These are phyloP conservation scores for Suillus tomentosus DNA, from an alignment of 768 basidiomycete species.

Conservation along the genomic window DNA sequence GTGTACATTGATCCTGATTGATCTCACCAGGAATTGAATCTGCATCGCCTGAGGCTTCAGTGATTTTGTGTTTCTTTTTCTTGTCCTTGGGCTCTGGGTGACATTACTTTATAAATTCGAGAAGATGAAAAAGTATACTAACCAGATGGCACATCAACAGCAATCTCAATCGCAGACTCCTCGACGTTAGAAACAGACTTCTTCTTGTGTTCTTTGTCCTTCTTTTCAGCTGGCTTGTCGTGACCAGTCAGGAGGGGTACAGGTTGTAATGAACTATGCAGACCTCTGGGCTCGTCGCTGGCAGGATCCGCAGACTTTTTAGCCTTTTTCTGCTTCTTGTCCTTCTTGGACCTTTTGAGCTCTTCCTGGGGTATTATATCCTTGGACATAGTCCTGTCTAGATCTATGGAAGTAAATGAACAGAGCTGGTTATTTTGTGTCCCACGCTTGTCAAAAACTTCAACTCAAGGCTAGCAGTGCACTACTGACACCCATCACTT, in stretches of 20 bases:
- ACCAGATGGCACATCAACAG: slow-evolving; percentile 7
- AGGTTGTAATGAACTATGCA: slow-evolving; percentile 1
- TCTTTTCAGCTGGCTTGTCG: slow-evolving; percentile 27
- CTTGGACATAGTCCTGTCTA: slow-evolving; percentile 16
- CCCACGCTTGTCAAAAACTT: not conserved
- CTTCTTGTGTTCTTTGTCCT: slow-evolving; percentile 41
- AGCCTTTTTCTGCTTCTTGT: slow-evolving; percentile 29
- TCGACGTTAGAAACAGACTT: slow-evolving; percentile 3
- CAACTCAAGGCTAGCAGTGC: not conserved
- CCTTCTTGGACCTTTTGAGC: slow-evolving; percentile 27
- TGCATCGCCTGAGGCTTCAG: not conserved
- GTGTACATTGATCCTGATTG: not conserved
- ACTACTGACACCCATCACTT: not conserved
- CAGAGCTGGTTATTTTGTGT: not conserved
- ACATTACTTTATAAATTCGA: not conserved
- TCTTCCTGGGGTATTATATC: slow-evolving; percentile 11
- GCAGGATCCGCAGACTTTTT: slow-evolving; percentile 14
- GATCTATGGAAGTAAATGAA: not conserved
- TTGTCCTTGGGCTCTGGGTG: slow-evolving; percentile 14
- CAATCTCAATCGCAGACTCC: not conserved
- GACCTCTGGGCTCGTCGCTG: slow-evolving; percentile 28
- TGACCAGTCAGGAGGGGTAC: slow-evolving; percentile 14
- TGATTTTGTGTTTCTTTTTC: slow-evolving; percentile 18
- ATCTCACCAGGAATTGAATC: slow-evolving; percentile 2
- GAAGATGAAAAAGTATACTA: not conserved